Conservation (phyloP, 2,329 filamentous ascomycete genomes). For the Hypoxylon sp. region DNA sequence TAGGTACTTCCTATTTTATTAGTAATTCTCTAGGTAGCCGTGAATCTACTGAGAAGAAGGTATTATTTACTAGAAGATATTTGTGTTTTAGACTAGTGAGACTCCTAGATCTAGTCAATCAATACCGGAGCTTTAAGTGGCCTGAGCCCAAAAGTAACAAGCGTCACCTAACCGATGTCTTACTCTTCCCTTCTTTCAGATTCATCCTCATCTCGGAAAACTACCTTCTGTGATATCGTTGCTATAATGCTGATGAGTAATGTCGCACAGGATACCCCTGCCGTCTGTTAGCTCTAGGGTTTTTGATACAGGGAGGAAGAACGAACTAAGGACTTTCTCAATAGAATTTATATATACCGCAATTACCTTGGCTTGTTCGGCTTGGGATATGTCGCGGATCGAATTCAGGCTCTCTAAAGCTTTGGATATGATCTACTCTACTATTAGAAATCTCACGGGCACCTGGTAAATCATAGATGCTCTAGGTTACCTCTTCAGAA, state of each 20-base stretch:
- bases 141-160: background rate
- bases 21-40: background rate
- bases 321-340: conserved; percentile 29
- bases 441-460: background rate
- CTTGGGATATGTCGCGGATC: conserved; percentile 11
- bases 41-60: background rate
- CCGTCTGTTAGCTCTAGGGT: background rate
- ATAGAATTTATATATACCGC: conserved; percentile 19
- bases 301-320: background rate
- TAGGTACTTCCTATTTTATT: background rate
- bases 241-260: conserved; percentile 20
- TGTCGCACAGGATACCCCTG: conserved; percentile 29
- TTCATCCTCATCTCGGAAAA: conserved; percentile 12
- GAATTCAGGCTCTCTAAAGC: conserved; percentile 28
- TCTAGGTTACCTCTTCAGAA: conserved; percentile 21
- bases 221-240: conserved; percentile 16
- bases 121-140: background rate
- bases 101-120: background rate
- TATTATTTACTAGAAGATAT: background rate
- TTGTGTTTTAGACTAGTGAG: background rate
- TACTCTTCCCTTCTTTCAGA: conserved; percentile 3
- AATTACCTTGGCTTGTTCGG: conserved; percentile 22
- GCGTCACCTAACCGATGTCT: background rate
- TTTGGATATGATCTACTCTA: conserved; percentile 21
- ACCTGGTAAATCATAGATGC: background rate